Conservation (phyloP, 495 filamentous ascomycete species). For the Penicillium roqueforti region DNA sequence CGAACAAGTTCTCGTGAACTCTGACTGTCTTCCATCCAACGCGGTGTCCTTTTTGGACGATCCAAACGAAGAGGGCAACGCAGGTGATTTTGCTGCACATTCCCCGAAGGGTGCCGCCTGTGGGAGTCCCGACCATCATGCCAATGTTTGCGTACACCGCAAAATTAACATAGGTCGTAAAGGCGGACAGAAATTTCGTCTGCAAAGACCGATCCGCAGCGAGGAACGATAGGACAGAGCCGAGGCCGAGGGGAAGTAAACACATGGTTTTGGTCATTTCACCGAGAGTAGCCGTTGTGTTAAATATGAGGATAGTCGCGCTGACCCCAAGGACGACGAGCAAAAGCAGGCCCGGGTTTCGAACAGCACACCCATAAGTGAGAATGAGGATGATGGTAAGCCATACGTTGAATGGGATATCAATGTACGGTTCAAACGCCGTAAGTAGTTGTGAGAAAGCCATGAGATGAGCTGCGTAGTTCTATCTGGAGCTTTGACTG, state of each 20-base stretch:
- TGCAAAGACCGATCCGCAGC: constrained; percentile 1
- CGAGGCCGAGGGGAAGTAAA: background rate
- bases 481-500: background rate
- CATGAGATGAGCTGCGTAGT: background rate
- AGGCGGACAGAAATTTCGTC: background rate
- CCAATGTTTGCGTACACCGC: constrained; percentile 3
- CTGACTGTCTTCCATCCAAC: constrained; percentile 1
- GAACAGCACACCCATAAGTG: background rate
- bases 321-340: background rate
- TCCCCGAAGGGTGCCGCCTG: constrained; percentile 2
- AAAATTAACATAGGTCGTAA: constrained; percentile 5
- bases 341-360: constrained; percentile 1
- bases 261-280: background rate
- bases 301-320: background rate
- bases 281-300: background rate
- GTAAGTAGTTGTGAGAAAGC: background rate
- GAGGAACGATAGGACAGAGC: background rate
- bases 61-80: constrained; percentile 1
- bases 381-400: constrained; percentile 1
- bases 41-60: background rate
- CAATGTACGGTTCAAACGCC: background rate
- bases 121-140: background rate
- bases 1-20: constrained; percentile 3
- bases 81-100: background rate
- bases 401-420: constrained; percentile 5